Conservation (phyloP, 139 green algal species). For the Chlamydomonas sphaeroides region DNA sequence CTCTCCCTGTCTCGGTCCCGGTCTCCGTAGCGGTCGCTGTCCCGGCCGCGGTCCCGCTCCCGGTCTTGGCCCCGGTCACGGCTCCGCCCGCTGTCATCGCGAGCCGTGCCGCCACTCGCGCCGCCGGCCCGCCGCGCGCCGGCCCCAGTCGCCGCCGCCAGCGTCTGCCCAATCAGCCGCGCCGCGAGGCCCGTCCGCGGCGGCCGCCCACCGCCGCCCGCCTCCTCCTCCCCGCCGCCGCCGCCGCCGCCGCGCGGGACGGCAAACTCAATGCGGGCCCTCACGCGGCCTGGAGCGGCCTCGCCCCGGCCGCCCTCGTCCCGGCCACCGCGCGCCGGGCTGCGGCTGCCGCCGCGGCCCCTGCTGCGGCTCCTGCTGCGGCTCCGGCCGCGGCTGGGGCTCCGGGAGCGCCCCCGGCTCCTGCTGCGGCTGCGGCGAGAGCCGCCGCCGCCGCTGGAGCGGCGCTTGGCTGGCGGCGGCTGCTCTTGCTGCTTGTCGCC, state of each 20-base stretch:
- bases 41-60: too few relatives aligned
- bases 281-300: too few relatives aligned
- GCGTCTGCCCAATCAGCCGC: constrained; percentile 14
- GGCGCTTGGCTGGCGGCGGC: too few relatives aligned
- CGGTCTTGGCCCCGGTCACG: too few relatives aligned
- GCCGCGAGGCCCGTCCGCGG: not conserved
- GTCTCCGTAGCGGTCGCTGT: too few relatives aligned
- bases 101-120: too few relatives aligned
- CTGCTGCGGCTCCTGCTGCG: not conserved
- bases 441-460: not conserved
- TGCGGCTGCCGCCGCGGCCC: not conserved
- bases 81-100: too few relatives aligned
- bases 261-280: too few relatives aligned
- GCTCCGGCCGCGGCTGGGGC: too few relatives aligned
- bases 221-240: not conserved
- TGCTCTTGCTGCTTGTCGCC: too few relatives aligned
- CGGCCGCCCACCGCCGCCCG: not conserved
- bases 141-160: not conserved
- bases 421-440: not conserved
- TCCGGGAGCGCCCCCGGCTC: not conserved
- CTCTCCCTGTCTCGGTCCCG: too few relatives aligned
- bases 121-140: too few relatives aligned
- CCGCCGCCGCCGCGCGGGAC: not conserved
- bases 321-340: not conserved
- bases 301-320: not conserved